These are phyloP conservation scores for Volvox africanus DNA, from an alignment of 139 green algal species.

Conservation along the genomic window DNA sequence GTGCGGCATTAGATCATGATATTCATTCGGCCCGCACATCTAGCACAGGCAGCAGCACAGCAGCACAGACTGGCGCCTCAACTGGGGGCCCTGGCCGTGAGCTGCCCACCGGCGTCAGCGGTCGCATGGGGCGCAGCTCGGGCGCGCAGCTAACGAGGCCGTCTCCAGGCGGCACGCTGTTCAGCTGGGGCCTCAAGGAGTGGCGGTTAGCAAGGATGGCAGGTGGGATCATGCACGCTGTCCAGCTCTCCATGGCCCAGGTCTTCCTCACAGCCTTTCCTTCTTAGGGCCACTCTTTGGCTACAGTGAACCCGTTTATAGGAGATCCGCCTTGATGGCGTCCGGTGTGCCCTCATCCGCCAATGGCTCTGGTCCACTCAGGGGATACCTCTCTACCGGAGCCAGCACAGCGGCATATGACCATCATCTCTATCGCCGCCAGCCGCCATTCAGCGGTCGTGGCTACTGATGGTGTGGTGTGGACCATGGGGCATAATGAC, in stretches of 20 bases:
- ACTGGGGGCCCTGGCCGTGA: background rate
- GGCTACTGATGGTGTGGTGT: slow-evolving; percentile 55
- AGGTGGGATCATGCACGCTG: background rate
- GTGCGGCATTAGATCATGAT: background rate
- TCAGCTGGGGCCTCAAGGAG: slow-evolving; percentile 70
- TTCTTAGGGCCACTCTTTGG: no score
- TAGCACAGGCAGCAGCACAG: background rate
- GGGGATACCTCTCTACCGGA: slow-evolving; percentile 53
- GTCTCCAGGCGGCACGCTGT: slow-evolving; percentile 54
- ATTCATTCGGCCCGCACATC: background rate
- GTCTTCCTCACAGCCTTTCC: no score
- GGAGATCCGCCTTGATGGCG: no score
- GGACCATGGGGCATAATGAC: slow-evolving; percentile 73
- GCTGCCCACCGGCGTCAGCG: background rate
- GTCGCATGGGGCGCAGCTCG: slow-evolving; percentile 38
- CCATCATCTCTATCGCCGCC: slow-evolving; percentile 57
- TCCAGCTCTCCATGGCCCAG: no score
- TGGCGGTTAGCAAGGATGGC: slow-evolving; percentile 49
- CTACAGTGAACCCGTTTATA: no score
- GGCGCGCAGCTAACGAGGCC: slow-evolving; percentile 43
- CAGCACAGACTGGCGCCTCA: background rate
- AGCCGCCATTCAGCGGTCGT: slow-evolving; percentile 57
- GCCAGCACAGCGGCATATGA: slow-evolving; percentile 47
- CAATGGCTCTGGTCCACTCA: background rate
- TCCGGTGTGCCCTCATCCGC: no score